A percentile compares a stretch with the other conserved stretches of the same genome.
phyloP scores from a whole-genome alignment of 2,329 filamentous ascomycete species.

The Hirsutella minnesotensis region DNA sequence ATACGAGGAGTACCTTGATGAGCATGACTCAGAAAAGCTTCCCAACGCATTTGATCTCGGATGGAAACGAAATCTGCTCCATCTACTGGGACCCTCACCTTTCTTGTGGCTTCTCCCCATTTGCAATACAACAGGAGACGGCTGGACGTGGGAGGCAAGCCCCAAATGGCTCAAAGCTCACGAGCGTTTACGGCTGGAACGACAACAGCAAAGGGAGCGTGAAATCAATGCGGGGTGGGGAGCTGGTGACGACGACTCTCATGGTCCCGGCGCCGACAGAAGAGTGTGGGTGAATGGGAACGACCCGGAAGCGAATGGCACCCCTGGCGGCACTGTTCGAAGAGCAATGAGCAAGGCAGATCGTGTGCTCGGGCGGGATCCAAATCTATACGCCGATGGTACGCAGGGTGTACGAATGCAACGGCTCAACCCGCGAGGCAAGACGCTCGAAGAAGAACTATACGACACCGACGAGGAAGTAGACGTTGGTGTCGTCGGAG shows the following conservation, averaged over 20 bases:
- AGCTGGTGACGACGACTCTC: constrained; percentile 13
- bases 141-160: constrained; percentile 88
- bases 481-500: constrained; percentile 17
- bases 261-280: not conserved
- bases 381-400: constrained; percentile 40
- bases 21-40: constrained; percentile 75
- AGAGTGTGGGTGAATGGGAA: not conserved
- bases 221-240: constrained; percentile 62
- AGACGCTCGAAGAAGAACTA: constrained; percentile 29
- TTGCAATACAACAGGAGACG: constrained; percentile 77
- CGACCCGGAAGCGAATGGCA: constrained; percentile 1
- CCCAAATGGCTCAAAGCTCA: constrained; percentile 63
- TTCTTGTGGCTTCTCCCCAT: constrained; percentile 71
- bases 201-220: constrained; percentile 47
- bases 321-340: constrained; percentile 14
- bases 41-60: constrained; percentile 92
- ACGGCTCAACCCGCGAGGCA: constrained; percentile 33
- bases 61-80: constrained; percentile 62
- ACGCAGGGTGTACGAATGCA: constrained; percentile 32
- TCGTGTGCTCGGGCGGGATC: constrained; percentile 44
- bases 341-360: constrained; percentile 43
- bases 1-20: constrained; percentile 69
- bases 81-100: constrained; percentile 68
- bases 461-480: constrained; percentile 26
- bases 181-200: constrained; percentile 46